Evolutionary conservation across 306 rosid species (phyloP).

Genomic region (Quercus bicolor): DNA sequence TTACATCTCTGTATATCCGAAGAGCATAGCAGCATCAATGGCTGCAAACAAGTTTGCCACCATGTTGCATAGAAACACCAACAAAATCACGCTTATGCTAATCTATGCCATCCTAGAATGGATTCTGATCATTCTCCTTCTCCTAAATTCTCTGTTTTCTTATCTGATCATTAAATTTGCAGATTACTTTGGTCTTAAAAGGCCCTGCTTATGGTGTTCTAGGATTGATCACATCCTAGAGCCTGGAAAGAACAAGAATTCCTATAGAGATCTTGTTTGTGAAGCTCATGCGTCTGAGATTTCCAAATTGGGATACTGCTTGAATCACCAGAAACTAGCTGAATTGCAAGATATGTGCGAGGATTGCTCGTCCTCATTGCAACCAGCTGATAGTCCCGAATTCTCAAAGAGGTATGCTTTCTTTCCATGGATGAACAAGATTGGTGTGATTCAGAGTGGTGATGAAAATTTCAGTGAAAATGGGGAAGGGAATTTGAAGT

Average conservation of each 20-base stretch:
- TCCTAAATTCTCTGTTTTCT: slow-evolving; percentile 79
- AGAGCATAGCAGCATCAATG: slow-evolving; percentile 57
- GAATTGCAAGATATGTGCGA: slow-evolving; percentile 75
- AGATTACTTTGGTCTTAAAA: slow-evolving; percentile 80
- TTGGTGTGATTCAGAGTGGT: slow-evolving; percentile 38
- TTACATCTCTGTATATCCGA: slow-evolving; percentile 48
- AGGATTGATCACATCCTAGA: slow-evolving; percentile 79
- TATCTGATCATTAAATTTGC: slow-evolving; percentile 72
- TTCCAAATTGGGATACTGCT: slow-evolving; percentile 66
- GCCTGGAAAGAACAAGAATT: slow-evolving; percentile 32
- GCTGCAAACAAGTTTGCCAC: slow-evolving; percentile 91
- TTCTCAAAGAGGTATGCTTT: slow-evolving; percentile 50
- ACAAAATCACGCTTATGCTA: slow-evolving; percentile 74
- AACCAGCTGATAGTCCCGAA: slow-evolving; percentile 30
- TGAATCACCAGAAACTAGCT: slow-evolving; percentile 57
- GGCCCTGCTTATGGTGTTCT: slow-evolving; percentile 85
- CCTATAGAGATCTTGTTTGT: slow-evolving; percentile 76
- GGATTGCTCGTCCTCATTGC: slow-evolving; percentile 66
- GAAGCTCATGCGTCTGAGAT: slow-evolving; percentile 81
- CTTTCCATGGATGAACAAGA: slow-evolving; percentile 69
- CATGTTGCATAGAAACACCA: slow-evolving; percentile 74
- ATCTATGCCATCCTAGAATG: slow-evolving; percentile 85
- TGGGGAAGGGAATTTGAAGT: slow-evolving; percentile 39
- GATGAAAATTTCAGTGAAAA: slow-evolving; percentile 33
- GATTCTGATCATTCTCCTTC: slow-evolving; percentile 73